phyloP scores from a whole-genome alignment of 1,284 basidiomycete species.

The Takashimella koratensis region DNA sequence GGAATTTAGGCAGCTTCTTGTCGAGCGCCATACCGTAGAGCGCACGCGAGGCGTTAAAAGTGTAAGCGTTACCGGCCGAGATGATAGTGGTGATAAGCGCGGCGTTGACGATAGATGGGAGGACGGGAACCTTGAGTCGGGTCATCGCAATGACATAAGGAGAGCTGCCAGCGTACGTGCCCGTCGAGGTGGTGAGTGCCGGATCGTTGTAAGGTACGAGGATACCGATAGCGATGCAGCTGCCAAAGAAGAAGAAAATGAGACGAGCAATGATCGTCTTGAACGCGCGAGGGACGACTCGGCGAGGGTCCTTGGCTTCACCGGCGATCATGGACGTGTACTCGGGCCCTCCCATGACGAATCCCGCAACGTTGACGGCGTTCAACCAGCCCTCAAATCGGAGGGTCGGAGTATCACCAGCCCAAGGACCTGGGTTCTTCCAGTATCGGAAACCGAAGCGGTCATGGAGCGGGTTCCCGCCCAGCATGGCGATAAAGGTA shows the following conservation, averaged over 20 bases:
- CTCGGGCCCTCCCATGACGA: conserved; percentile 22
- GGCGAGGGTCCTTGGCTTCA: conserved; percentile 28
- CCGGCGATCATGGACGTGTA: conserved; percentile 26
- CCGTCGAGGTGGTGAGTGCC: conserved; percentile 13
- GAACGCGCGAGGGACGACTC: conserved; percentile 36
- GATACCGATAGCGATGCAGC: conserved; percentile 32
- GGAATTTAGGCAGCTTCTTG: conserved; percentile 29
- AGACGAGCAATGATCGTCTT: conserved; percentile 32
- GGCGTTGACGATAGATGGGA: conserved; percentile 45
- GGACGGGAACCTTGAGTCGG: conserved; percentile 36
- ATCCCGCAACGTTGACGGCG: conserved; percentile 35
- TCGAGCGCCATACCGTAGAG: conserved; percentile 36
- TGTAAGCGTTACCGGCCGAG: conserved; percentile 37
- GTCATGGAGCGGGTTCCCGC: conserved; percentile 18
- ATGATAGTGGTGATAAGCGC: conserved; percentile 41
- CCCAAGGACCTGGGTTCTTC: conserved; percentile 34
- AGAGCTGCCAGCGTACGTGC: conserved; percentile 15
- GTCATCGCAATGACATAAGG: conserved; percentile 44
- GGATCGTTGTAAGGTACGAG: conserved; percentile 14
- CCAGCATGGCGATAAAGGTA: conserved; percentile 40
- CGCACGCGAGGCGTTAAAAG: conserved; percentile 31
- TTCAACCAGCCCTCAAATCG: conserved; percentile 8
- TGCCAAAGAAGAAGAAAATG: conserved; percentile 34
- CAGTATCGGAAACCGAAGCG: conserved; percentile 33
- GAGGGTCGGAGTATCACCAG: conserved; percentile 3